These are phyloP conservation scores for Schrenkiella parvula DNA, from an alignment of 345 rosid genomes.

Conservation along the genomic window DNA sequence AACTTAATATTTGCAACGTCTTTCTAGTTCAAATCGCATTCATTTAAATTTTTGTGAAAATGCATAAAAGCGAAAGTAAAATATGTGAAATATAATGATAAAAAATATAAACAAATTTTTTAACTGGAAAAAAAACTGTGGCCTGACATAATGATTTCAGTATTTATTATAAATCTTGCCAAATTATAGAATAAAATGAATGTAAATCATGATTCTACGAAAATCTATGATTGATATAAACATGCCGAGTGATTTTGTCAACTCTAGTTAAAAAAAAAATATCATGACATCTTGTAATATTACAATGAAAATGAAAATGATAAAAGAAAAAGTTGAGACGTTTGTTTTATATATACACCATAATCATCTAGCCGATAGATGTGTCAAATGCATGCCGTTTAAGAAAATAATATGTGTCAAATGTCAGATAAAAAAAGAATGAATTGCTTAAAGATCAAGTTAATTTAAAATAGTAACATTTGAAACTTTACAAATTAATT, in stretches of 20 bases:
- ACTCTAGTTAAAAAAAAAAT: constrained; percentile 5
- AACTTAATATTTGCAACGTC: constrained; percentile 8
- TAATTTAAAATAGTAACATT: not conserved
- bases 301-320: not conserved
- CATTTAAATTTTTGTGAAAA: not conserved
- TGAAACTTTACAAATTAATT: not conserved
- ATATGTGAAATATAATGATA: not conserved
- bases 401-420: not conserved
- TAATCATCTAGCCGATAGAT: not conserved
- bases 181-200: not conserved
- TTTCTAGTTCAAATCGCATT: constrained; percentile 7
- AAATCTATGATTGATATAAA: constrained; percentile 22
- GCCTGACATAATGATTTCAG: not conserved
- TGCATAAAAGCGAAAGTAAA: too few relatives aligned
- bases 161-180: not conserved
- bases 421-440: not conserved
- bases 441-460: not conserved
- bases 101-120: not conserved
- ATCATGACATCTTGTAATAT: constrained; percentile 14
- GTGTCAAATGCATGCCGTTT: not conserved
- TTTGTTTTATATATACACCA: not conserved
- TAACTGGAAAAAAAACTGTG: not conserved
- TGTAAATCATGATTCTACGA: constrained; percentile 7
- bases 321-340: not conserved
- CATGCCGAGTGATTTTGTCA: constrained; percentile 32